A percentile compares a stretch with the other conserved stretches of the same genome.
These are phyloP conservation scores for Melanopsichium pennsylvanicum DNA, from an alignment of 1,284 basidiomycete genomes.

Conservation along the genomic window DNA sequence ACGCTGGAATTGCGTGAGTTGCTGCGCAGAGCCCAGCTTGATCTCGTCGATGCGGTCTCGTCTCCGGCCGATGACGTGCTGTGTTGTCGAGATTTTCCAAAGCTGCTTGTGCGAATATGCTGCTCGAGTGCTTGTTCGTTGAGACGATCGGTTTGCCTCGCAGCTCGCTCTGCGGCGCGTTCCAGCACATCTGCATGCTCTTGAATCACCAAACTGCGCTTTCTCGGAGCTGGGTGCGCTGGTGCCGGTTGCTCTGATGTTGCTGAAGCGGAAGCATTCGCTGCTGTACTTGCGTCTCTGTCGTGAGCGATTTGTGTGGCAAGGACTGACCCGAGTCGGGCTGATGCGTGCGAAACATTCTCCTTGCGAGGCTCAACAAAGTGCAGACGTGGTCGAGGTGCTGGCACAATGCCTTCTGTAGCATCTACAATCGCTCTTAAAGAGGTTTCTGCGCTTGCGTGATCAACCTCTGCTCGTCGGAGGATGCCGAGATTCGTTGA, in stretches of 20 bases:
- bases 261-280: background rate
- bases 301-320: background rate
- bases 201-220: slow-evolving; percentile 45
- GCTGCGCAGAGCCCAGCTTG: slow-evolving; percentile 35
- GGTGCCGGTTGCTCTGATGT: background rate
- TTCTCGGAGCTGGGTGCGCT: slow-evolving; percentile 13
- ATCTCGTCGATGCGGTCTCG: slow-evolving; percentile 39
- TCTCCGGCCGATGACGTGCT: slow-evolving; percentile 44
- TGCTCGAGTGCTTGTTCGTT: slow-evolving; percentile 22
- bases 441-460: background rate
- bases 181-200: slow-evolving; percentile 43
- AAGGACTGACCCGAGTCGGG: background rate
- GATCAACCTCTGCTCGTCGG: slow-evolving; percentile 8
- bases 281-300: background rate
- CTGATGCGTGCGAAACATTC: background rate
- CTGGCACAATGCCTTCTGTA: background rate
- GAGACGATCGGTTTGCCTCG: slow-evolving; percentile 15
- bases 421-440: background rate
- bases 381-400: slow-evolving; percentile 24
- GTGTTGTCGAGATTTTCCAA: slow-evolving; percentile 14
- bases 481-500: slow-evolving; percentile 30
- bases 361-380: slow-evolving; percentile 33
- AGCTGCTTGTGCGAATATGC: slow-evolving; percentile 1
- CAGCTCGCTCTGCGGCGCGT: slow-evolving; percentile 41
- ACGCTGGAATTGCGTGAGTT: slow-evolving; percentile 27